Evolutionary conservation across 2,329 filamentous ascomycete species (phyloP).

Genomic region (Grosmannia huntii): DNA sequence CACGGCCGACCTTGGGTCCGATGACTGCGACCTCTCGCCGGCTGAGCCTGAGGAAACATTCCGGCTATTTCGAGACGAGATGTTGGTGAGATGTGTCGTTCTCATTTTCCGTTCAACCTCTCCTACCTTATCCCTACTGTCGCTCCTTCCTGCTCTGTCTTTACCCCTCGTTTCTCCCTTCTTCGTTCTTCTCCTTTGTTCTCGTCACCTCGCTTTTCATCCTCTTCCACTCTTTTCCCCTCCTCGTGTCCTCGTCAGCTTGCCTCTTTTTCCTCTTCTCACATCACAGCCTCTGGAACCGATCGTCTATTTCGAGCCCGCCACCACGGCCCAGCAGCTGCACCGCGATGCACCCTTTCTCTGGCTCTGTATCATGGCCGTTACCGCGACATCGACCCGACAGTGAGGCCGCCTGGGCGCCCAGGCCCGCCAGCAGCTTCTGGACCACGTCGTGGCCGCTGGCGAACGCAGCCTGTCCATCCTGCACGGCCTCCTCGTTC

Average conservation of each 20-base stretch:
- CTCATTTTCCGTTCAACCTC: background rate
- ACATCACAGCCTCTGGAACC: slow-evolving; percentile 1
- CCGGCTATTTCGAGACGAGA: slow-evolving; percentile 26
- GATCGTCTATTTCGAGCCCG: slow-evolving; percentile 22
- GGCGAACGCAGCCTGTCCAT: slow-evolving; percentile 36
- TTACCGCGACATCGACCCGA: slow-evolving; percentile 28
- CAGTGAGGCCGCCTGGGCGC: slow-evolving; percentile 27
- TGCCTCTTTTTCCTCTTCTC: background rate
- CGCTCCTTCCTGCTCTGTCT: too few species aligned
- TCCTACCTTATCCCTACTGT: background rate
- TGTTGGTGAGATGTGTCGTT: slow-evolving; percentile 16
- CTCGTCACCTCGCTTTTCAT: too few species aligned
- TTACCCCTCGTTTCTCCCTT: too few species aligned
- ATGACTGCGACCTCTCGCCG: slow-evolving; percentile 5
- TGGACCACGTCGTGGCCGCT: slow-evolving; percentile 32
- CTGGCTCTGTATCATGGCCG: slow-evolving; percentile 34
- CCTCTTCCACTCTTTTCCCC: too few species aligned
- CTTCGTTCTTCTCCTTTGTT: too few species aligned
- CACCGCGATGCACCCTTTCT: slow-evolving; percentile 34
- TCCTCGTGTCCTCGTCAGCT: background rate
- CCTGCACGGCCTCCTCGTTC: slow-evolving; percentile 33
- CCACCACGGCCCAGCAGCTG: slow-evolving; percentile 25
- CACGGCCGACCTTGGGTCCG: background rate
- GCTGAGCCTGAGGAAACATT: slow-evolving; percentile 18
- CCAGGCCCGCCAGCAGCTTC: slow-evolving; percentile 27